Evolutionary conservation across 768 basidiomycete species (phyloP), one percentile per base, ranked within the genome.

Genomic region (Lactarius pseudohatsudake): DNA sequence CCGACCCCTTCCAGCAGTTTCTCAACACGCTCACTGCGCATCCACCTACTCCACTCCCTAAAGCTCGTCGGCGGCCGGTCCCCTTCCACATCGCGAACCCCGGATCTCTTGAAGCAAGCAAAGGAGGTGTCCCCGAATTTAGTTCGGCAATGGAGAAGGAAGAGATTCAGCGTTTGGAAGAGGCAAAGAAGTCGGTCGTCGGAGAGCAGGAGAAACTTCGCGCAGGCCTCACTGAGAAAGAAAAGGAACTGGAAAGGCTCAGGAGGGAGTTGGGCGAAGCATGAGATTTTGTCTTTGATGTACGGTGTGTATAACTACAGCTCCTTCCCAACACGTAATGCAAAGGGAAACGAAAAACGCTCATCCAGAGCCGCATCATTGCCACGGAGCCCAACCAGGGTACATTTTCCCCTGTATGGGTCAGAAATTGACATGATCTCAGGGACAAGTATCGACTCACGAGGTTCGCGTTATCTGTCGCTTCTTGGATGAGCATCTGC

Each of bases 1-100:
- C 88, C 73, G 96, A 98, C 72, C 97, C 97, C 1, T 93, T 89
- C 69, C 88, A 91, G 65, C 82, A 87, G 43, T 95, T 98, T 78
- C 84, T 97, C 68, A 86, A 87, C 71, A 81, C 91, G 59, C 84
- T 98, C 60, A 89, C 87, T 0, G 78, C 82, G n/a, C 85, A 96
- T 73, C 88, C 92, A 1, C 94, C 96, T 0, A 95, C 91, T 0
- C 87, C 87, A 3, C 79, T 98, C 0, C 90, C 92, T 1, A 89
- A 84, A 70, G 65, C 71, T 32, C 87, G 81, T 72, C 79, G 80
- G 30, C 85, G 80, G 63, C 88, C 88, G 0, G 79, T 91, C 13
- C 92, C 91, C 9, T 91, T 91, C 74, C 87, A 92, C 71, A 76
- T 84, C 10, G 85, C 84, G 1, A 81, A 76, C 13, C 78, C 79